These are phyloP conservation scores for Gnomoniopsis smithogilvyi DNA, from an alignment of 2,329 filamentous ascomycete genomes.

Conservation along the genomic window DNA sequence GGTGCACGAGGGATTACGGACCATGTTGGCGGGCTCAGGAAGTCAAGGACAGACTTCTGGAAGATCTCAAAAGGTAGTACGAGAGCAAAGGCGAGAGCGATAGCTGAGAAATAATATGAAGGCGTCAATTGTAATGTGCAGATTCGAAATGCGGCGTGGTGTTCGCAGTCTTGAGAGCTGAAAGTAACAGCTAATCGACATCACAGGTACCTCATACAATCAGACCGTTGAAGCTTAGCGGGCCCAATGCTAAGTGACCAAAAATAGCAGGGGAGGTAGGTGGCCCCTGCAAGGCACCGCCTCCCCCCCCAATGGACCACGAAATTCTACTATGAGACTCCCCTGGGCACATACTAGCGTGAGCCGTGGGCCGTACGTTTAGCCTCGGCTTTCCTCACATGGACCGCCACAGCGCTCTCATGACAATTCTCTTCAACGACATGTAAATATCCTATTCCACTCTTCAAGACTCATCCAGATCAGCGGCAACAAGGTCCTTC, in stretches of 20 bases:
- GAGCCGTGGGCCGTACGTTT: too few species aligned
- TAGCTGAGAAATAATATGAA: background rate
- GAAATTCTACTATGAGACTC: background rate
- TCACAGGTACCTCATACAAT: background rate
- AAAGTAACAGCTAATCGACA: conserved; percentile 10
- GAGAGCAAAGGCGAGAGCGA: background rate
- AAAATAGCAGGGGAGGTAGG: background rate
- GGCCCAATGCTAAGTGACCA: background rate
- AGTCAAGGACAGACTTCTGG: background rate
- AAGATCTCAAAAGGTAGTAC: background rate
- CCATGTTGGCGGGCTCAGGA: conserved; percentile 16
- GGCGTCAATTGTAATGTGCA: background rate
- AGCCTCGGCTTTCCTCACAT: too few species aligned
- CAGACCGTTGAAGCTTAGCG: background rate
- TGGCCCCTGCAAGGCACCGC: background rate
- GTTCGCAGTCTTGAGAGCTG: background rate
- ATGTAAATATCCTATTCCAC: too few species aligned
- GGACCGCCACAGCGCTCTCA: too few species aligned
- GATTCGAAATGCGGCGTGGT: background rate
- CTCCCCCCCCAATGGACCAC: background rate
- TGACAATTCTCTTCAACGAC: too few species aligned
- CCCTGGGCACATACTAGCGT: too few species aligned
- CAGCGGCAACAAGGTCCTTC: too few species aligned
- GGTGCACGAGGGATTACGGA: conserved; percentile 1
- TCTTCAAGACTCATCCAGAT: too few species aligned